A percentile compares a stretch with the other conserved stretches of the same genome.
Conservation (phyloP, 2,329 filamentous ascomycete species). For the Alternaria conjuncta region DNA sequence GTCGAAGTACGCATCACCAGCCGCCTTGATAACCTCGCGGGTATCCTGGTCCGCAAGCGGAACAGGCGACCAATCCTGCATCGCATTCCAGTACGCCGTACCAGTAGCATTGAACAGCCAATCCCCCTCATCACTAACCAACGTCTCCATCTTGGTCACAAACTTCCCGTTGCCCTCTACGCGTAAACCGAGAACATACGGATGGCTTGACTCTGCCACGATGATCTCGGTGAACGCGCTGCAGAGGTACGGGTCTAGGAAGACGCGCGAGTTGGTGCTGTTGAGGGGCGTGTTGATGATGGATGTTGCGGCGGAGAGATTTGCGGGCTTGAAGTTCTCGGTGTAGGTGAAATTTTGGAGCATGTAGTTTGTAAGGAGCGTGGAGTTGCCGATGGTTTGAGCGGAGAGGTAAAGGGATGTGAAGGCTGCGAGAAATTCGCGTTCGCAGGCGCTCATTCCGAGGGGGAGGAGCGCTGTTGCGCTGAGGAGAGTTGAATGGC, state of each 20-base stretch:
- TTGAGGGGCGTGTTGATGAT: constrained; percentile 27
- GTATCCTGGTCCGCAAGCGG: constrained; percentile 12
- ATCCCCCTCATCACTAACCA: constrained; percentile 30
- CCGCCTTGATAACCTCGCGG: constrained; percentile 27
- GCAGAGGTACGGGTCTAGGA: constrained; percentile 27
- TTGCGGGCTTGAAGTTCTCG: constrained; percentile 23
- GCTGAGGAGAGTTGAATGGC: not conserved
- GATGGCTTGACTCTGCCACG: constrained; percentile 17
- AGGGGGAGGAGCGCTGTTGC: not conserved
- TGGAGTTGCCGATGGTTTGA: constrained; percentile 21
- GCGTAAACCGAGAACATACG: constrained; percentile 31
- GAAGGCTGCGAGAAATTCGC: constrained; percentile 21
- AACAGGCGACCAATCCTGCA: constrained; percentile 27
- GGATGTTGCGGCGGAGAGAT: constrained; percentile 19
- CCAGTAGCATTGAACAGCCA: constrained; percentile 33
- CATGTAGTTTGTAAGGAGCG: constrained; percentile 11
- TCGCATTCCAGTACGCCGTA: constrained; percentile 15
- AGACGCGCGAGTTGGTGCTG: constrained; percentile 21
- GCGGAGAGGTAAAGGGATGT: constrained; percentile 23
- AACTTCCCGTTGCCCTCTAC: constrained; percentile 18
- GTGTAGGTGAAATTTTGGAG: constrained; percentile 25
- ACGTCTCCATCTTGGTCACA: constrained; percentile 26
- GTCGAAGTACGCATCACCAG: constrained; percentile 33
- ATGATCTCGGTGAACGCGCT: constrained; percentile 32
- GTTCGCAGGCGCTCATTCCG: not conserved